Base-by-base conservation (phyloP, 2,329 filamentous ascomycete genomes). In the Lojkania enalia region DNA sequence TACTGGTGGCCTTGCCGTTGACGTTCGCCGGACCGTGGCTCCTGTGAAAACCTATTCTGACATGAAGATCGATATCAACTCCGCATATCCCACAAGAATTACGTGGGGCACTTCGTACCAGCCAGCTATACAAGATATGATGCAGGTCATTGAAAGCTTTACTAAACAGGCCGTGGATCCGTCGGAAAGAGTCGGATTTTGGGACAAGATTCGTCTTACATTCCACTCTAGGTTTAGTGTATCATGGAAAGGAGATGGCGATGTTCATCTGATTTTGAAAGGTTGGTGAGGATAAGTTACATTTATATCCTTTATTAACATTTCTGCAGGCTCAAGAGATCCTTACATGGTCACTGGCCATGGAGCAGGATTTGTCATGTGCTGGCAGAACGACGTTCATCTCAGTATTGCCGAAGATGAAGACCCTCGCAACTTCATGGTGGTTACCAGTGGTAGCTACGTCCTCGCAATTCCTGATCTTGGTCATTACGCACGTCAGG, bases 21-120 rank as follows among this genome's bases (percentile, higher is more conserved):
- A 94, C 61, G 89, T 99, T 19, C 84, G 88, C 42, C 84, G 94
- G 33, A 97, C 94, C 0, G 88, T 97, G 21, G 90, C 91, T 6
- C 89, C 95, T 0, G 90, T 99, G 52, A 99, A 99, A 72, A 95
- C 90, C 0, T 99, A 94, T 66, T 96, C 94, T 0, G 87, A 97
- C 63, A 91, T 96, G 69, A 83, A 81, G 23, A 79, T 99, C 58
- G 88, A 96, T 52, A 91, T 99, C 69, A 96, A 97, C 68, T 96
- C 92, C 2, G 87, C 86, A 42, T 83, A 92, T 46, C 89, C 95
- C 2, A 99, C 94, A 0, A 84, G 88, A 33, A 92, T 99, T 41
- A 96, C 92, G 0, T 99, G 94, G 95, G 91, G 91, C 5, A 91
- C 94, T 35, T 96, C 91, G 2, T 99, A 97, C 63, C 95, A 99